Evolutionary conservation across 371 early-diverging fungal species (phyloP).

Genomic region (Syncephalastrum contaminatum): DNA sequence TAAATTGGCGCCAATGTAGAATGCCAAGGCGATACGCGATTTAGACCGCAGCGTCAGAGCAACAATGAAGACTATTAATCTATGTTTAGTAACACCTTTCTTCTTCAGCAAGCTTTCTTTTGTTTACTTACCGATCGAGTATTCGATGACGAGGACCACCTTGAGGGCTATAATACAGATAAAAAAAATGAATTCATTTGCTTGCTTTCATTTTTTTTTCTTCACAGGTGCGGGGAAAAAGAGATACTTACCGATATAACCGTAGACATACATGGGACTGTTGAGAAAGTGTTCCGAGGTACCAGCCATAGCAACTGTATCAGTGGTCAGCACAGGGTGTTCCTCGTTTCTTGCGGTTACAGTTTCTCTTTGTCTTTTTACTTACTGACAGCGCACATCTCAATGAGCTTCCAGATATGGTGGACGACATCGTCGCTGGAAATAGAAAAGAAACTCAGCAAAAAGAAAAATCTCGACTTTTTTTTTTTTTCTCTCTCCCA

Average conservation of each 20-base stretch:
- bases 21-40: constrained; percentile 38
- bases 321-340: neutral
- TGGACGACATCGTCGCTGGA: constrained; percentile 51
- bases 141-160: constrained; percentile 51
- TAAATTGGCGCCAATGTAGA: constrained; percentile 47
- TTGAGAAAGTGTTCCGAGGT: constrained; percentile 47
- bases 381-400: constrained; percentile 56
- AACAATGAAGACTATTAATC: constrained; percentile 30
- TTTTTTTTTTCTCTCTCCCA: neutral
- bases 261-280: constrained; percentile 46
- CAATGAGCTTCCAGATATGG: constrained; percentile 47
- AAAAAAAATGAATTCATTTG: neutral
- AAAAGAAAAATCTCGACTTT: constrained; percentile 1
- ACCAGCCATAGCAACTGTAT: constrained; percentile 49
- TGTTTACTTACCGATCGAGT: constrained; percentile 46
- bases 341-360: no score
- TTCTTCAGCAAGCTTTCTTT: neutral
- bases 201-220: neutral
- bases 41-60: constrained; percentile 46
- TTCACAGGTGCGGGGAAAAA: neutral
- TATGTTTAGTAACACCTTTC: neutral
- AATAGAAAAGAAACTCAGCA: constrained; percentile 1
- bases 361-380: constrained; percentile 2
- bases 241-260: constrained; percentile 41
- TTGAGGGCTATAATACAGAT: constrained; percentile 33